A percentile compares a stretch with the other conserved stretches of the same genome.
Conservation (phyloP, 352 stramenopile species). For the Saprolegnia diclina region DNA sequence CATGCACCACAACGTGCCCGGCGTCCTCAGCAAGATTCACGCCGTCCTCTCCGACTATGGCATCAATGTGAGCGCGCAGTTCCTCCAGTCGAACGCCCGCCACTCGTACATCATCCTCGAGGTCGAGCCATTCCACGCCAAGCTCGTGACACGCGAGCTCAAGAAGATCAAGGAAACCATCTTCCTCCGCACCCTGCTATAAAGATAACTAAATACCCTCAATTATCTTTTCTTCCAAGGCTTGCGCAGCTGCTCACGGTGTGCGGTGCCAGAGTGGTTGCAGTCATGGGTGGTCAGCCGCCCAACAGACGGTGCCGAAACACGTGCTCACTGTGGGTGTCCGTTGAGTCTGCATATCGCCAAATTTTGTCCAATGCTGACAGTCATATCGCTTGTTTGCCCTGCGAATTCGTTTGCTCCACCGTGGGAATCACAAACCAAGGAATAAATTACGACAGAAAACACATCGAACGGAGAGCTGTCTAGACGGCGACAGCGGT, state of each 20-base stretch:
- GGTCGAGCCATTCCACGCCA: constrained; percentile 73
- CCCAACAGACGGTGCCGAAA: too few species aligned
- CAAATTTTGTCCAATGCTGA: too few species aligned
- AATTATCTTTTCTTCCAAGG: neutral
- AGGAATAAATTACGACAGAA: neutral
- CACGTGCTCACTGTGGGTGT: too few species aligned
- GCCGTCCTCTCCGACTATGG: constrained; percentile 74
- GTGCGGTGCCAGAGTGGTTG: too few species aligned
- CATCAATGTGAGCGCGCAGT: constrained; percentile 83
- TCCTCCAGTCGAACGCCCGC: constrained; percentile 71
- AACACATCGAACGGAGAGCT: neutral
- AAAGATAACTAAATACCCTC: constrained; percentile 26
- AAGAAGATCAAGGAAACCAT: constrained; percentile 84
- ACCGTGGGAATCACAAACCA: neutral
- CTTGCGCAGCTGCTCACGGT: too few species aligned
- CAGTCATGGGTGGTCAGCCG: too few species aligned
- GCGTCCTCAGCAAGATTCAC: constrained; percentile 84
- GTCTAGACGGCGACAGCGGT: neutral
- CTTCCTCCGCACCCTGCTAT: constrained; percentile 71
- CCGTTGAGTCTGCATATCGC: too few species aligned
- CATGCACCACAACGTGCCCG: constrained; percentile 81
- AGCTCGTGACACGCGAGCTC: constrained; percentile 73
- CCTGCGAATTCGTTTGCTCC: neutral
- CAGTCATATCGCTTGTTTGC: too few species aligned
- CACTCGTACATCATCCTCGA: constrained; percentile 81